Base-by-base conservation (phyloP, 768 basidiomycete species). In the Agaricus sinodeliciosus region DNA sequence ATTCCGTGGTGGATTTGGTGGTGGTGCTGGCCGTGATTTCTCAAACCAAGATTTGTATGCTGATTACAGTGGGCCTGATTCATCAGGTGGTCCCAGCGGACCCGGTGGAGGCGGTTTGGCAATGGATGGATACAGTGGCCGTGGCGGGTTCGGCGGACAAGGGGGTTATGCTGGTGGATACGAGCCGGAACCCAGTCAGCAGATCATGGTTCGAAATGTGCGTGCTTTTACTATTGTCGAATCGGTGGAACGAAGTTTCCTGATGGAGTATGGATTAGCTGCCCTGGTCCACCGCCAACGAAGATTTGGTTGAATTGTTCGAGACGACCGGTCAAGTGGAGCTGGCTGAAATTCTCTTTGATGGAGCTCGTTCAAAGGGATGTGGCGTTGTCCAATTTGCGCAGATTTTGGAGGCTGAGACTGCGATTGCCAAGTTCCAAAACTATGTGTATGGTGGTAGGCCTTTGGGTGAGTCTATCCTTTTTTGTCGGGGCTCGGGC, bases 261-360 rank as follows among this genome's bases (percentile, higher is more conserved):
- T 53, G n/a, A 37, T 28, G 7, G 15, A 3, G n/a, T 51, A 36
- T 11, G 31, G 44, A 3, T 48, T 58, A 98, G 95, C 71, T 99
- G 15, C 95, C 95, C 1, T 99, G 94, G 94, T 97, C 95, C 9
- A 99, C 95, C 42, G 94, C 95, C 6, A 97, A 99, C 66, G 95
- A 99, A 66, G 95, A 99, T 66, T 73, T 99, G 41, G 94, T 99
- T 18, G 95, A 99, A 70, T 70, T 99, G 16, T 99, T 99, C 62
- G 94, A 97, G 73, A 99, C 95, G 31, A 96, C 94, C 0, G 95
- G 94, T 9, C 87, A 87, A 59, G 95, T 99, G 34, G 89, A 94
- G 63, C 73, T 92, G 31, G 95, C 95, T 2, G 95, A 99, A 69
- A 95, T 97, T 58, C 69, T 99, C 43, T 94, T 88, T 61, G 94